Conservation (phyloP, 2,329 filamentous ascomycete species). For the Pseudogymnoascus sp. region DNA sequence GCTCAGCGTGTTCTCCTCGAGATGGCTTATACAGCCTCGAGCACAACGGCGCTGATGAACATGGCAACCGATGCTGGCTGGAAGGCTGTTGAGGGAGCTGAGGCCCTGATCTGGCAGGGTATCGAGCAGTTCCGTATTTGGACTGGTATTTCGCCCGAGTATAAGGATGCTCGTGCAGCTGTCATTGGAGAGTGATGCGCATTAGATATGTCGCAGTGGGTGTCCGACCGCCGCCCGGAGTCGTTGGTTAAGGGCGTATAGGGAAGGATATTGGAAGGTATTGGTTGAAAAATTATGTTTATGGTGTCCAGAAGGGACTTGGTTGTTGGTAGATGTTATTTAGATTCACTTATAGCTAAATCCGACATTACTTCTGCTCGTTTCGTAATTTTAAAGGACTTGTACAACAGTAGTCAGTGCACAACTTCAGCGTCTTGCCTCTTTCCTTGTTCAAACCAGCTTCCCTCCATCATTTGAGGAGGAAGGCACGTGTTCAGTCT, state of each 20-base stretch:
- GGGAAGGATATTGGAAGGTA: background rate
- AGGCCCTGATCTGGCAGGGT: constrained; percentile 85
- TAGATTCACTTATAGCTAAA: background rate
- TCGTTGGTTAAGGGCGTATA: constrained; percentile 3
- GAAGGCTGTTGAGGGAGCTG: constrained; percentile 78
- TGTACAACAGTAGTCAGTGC: background rate
- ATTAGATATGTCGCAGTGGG: background rate
- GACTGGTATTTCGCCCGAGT: constrained; percentile 74
- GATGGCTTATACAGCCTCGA: constrained; percentile 86
- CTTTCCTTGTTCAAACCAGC: background rate
- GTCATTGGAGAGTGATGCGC: constrained; percentile 37
- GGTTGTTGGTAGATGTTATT: background rate
- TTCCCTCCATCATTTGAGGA: background rate
- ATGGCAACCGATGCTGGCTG: constrained; percentile 73
- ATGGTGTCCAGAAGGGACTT: background rate
- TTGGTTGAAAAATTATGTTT: background rate
- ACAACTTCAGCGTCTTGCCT: background rate
- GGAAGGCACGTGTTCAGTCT: background rate
- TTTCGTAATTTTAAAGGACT: background rate
- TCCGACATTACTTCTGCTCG: background rate
- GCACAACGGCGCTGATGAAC: constrained; percentile 76
- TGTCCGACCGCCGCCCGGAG: background rate
- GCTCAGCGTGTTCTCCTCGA: constrained; percentile 64
- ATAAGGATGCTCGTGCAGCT: constrained; percentile 59
- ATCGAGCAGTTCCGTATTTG: constrained; percentile 64